These are phyloP conservation scores for Ceratobasidium papillatum DNA, from an alignment of 1,284 basidiomycete species.

Conservation along the genomic window DNA sequence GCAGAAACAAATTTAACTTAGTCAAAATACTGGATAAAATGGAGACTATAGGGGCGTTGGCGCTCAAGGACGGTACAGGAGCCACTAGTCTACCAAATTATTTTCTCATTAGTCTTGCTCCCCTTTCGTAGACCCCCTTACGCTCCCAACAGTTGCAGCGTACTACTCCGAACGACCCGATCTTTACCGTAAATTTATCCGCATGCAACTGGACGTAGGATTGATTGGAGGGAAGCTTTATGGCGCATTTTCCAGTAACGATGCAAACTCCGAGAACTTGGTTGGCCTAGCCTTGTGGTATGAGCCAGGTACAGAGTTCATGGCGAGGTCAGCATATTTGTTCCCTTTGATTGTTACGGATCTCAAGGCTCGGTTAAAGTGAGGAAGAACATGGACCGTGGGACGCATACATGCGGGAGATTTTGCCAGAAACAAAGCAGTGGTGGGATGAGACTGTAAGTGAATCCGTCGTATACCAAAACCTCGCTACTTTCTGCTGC, in stretches of 20 bases:
- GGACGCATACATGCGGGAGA: slow-evolving; percentile 7
- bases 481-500: background rate
- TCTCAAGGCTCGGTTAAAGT: background rate
- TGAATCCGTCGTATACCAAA: background rate
- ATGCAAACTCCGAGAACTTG: background rate
- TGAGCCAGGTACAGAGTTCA: background rate
- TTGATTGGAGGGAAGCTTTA: slow-evolving; percentile 1
- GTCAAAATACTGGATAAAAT: background rate
- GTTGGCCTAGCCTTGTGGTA: slow-evolving; percentile 9
- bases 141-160: background rate
- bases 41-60: background rate
- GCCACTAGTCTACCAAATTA: background rate
- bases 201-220: background rate
- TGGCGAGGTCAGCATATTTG: background rate
- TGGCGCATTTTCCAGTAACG: slow-evolving; percentile 2
- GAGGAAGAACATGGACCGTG: background rate
- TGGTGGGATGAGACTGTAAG: slow-evolving; percentile 9
- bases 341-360: background rate
- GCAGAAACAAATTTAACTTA: background rate
- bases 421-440: background rate
- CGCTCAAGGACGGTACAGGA: background rate
- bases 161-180: background rate
- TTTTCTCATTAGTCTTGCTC: background rate
- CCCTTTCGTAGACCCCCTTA: slow-evolving; percentile 18
- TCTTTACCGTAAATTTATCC: background rate